Percentiles rank a stretch among this genome's conserved stretches.
These are phyloP conservation scores for Penicillium brasilianum DNA, from an alignment of 2,329 filamentous ascomycete species.

Conservation along the genomic window DNA sequence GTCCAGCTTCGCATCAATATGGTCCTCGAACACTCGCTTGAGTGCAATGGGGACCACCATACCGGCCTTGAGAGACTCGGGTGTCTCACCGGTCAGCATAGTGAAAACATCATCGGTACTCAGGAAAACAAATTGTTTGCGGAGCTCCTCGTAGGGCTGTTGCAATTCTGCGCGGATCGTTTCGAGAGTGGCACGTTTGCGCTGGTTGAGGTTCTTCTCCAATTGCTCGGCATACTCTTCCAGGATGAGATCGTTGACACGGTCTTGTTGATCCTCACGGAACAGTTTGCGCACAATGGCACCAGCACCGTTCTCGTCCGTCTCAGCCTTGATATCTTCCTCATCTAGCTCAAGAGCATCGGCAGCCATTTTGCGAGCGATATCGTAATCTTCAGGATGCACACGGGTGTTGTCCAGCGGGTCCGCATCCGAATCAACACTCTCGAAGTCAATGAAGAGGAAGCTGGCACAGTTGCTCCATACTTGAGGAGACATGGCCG, in stretches of 20 bases:
- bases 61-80: constrained; percentile 78
- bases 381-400: constrained; percentile 97
- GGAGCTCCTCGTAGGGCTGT: constrained; percentile 90
- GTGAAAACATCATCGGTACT: constrained; percentile 83
- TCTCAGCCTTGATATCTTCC: constrained; percentile 95
- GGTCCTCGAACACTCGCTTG: constrained; percentile 86
- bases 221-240: constrained; percentile 98
- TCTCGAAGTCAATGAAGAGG: constrained; percentile 85
- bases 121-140: constrained; percentile 75
- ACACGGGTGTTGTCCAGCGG: constrained; percentile 96
- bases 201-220: constrained; percentile 88
- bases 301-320: constrained; percentile 84
- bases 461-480: constrained; percentile 99
- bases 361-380: constrained; percentile 97
- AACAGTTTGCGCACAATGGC: constrained; percentile 96
- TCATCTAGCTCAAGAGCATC: constrained; percentile 96
- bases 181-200: constrained; percentile 93
- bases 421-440: constrained; percentile 80
- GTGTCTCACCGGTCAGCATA: constrained; percentile 94
- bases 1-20: constrained; percentile 90
- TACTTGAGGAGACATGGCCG: constrained; percentile 84
- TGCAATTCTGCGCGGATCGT: constrained; percentile 94
- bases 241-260: constrained; percentile 92
- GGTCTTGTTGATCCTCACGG: constrained; percentile 89
- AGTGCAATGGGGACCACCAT: constrained; percentile 94